phyloP scores from a whole-genome alignment of 164 flowering plant genomes.

The Nymphaea colorata region DNA sequence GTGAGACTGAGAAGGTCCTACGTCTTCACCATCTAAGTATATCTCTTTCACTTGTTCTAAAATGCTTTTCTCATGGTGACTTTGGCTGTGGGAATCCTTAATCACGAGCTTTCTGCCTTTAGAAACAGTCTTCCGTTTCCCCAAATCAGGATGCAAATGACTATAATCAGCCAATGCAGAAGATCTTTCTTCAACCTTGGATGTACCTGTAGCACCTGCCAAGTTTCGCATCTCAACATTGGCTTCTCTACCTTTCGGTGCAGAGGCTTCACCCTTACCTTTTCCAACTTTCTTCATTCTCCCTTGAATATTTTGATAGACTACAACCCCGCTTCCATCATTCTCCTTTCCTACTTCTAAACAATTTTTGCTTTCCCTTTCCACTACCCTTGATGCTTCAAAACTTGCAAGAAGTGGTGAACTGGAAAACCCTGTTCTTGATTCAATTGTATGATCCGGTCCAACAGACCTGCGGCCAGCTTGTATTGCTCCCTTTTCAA shows the following conservation, averaged over 20 bases:
- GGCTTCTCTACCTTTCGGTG: background rate
- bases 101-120: constrained; percentile 24
- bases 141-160: constrained; percentile 9
- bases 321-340: constrained; percentile 14
- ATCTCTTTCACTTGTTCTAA: constrained; percentile 55
- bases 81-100: constrained; percentile 29
- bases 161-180: background rate
- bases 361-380: constrained; percentile 1
- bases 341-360: constrained; percentile 18
- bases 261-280: constrained; percentile 33
- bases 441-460: constrained; percentile 27
- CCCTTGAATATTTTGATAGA: constrained; percentile 31
- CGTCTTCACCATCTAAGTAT: constrained; percentile 48
- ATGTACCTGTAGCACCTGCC: background rate
- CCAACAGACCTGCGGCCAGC: constrained; percentile 60
- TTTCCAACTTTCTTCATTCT: constrained; percentile 28
- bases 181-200: background rate
- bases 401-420: constrained; percentile 28
- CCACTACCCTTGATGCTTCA: constrained; percentile 42
- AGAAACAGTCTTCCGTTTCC: constrained; percentile 22
- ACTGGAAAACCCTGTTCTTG: constrained; percentile 30
- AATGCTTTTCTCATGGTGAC: constrained; percentile 31
- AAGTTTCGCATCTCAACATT: background rate
- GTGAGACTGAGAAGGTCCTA: constrained; percentile 34
- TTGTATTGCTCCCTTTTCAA: constrained; percentile 26